Evolutionary conservation across 495 filamentous ascomycete genomes (phyloP).

Genomic region (Penicillium paxilli): DNA sequence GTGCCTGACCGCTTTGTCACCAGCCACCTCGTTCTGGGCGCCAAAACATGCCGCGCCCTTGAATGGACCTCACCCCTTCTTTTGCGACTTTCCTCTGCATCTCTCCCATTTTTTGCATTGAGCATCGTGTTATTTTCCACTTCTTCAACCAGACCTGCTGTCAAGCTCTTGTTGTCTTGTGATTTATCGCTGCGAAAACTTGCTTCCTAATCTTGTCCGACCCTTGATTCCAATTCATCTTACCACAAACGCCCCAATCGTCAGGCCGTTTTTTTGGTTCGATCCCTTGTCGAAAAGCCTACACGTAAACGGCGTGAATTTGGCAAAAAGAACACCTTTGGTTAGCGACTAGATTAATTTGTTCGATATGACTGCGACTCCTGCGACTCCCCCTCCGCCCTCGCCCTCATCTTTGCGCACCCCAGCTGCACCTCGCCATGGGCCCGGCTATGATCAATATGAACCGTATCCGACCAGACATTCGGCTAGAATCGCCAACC

Average conservation of each 20-base stretch:
- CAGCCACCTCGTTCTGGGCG: conserved; percentile 19
- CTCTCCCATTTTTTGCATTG: neutral
- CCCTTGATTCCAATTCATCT: conserved; percentile 19
- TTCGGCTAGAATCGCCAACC: conserved; percentile 35
- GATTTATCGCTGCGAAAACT: too few species aligned
- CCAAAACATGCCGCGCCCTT: conserved; percentile 19
- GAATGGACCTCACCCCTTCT: conserved; percentile 20
- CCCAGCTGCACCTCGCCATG: conserved; percentile 73
- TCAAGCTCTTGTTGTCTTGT: too few species aligned
- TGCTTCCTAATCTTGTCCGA: conserved; percentile 1
- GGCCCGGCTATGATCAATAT: conserved; percentile 65
- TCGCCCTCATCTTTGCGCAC: conserved; percentile 52
- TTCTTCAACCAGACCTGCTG: too few species aligned
- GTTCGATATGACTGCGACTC: conserved; percentile 61
- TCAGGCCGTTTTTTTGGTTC: neutral
- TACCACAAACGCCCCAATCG: neutral
- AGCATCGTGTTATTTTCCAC: too few species aligned
- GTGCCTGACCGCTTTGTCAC: neutral
- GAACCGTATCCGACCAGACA: conserved; percentile 62
- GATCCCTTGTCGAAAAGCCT: neutral
- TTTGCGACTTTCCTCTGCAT: conserved; percentile 10
- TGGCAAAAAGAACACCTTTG: neutral
- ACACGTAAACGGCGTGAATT: conserved; percentile 1
- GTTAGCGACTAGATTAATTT: neutral
- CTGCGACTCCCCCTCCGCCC: conserved; percentile 66